phyloP scores from a whole-genome alignment of 2,329 filamentous ascomycete species.

The Pseudodiploospora longispora region DNA sequence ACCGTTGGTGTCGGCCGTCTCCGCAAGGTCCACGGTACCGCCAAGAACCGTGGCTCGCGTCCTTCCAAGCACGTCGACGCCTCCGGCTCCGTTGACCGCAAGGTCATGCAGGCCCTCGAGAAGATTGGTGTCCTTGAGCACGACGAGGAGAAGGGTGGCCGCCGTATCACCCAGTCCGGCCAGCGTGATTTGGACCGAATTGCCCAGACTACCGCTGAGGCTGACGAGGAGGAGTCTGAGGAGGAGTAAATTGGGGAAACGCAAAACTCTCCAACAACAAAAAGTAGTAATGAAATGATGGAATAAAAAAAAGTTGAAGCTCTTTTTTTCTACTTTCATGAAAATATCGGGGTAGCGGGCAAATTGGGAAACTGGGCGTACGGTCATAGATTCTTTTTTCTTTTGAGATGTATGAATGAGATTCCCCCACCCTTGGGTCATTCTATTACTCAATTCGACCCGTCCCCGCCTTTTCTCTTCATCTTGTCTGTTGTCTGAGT shows the following conservation, averaged over 20 bases:
- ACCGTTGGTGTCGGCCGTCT: slow-evolving; percentile 97
- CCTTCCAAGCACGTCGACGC: slow-evolving; percentile 95
- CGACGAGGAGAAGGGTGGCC: slow-evolving; percentile 97
- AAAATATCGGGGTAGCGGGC: slow-evolving; percentile 4
- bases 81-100: slow-evolving; percentile 92
- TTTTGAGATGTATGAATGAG: slow-evolving; percentile 33
- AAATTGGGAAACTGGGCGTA: slow-evolving; percentile 26
- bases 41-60: slow-evolving; percentile 92
- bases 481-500: too few relatives aligned
- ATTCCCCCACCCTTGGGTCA: slow-evolving; percentile 28
- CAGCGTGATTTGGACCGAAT: slow-evolving; percentile 99
- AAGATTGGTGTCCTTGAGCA: slow-evolving; percentile 98
- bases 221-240: slow-evolving; percentile 60
- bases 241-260: slow-evolving; percentile 44
- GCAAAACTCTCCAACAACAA: background rate
- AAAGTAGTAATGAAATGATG: background rate
- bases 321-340: slow-evolving; percentile 14
- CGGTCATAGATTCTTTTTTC: slow-evolving; percentile 24
- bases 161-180: slow-evolving; percentile 94
- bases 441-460: slow-evolving; percentile 22
- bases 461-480: background rate
- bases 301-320: slow-evolving; percentile 15
- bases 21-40: slow-evolving; percentile 89
- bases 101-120: slow-evolving; percentile 94
- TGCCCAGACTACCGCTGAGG: slow-evolving; percentile 71